A percentile compares a stretch with the other conserved stretches of the same genome.
phyloP scores from a whole-genome alignment of 2,329 filamentous ascomycete species.

The Fusarium agapanthi region DNA sequence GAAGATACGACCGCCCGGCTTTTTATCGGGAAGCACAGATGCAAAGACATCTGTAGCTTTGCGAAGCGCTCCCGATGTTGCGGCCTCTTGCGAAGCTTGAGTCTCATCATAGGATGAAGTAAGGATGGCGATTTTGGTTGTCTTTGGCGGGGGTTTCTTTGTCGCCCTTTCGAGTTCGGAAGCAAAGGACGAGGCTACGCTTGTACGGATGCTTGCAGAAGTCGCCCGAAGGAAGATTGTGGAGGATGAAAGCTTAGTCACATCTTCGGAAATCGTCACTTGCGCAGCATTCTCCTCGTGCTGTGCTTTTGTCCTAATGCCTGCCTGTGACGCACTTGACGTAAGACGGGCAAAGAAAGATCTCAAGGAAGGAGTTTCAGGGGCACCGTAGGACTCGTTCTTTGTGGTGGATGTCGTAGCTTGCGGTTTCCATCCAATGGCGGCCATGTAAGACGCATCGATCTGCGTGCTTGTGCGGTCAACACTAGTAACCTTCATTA shows the following conservation, averaged over 20 bases:
- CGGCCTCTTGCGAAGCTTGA: conserved; percentile 66
- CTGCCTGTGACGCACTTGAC: conserved; percentile 60
- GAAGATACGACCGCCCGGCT: conserved; percentile 84
- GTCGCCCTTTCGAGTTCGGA: conserved; percentile 93
- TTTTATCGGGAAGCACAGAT: conserved; percentile 87
- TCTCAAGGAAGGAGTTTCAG: conserved; percentile 69
- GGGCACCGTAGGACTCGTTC: conserved; percentile 59
- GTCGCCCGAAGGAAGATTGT: conserved; percentile 91
- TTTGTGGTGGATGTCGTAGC: conserved; percentile 52
- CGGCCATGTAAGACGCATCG: conserved; percentile 87
- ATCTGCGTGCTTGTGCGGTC: conserved; percentile 90
- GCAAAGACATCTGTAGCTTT: conserved; percentile 83
- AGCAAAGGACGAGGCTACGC: conserved; percentile 75
- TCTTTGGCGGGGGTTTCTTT: conserved; percentile 93
- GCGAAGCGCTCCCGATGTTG: conserved; percentile 54
- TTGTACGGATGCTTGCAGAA: conserved; percentile 82
- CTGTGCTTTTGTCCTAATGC: conserved; percentile 63
- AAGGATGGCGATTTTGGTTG: conserved; percentile 84
- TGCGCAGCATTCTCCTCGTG: conserved; percentile 71
- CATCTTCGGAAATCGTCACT: conserved; percentile 72
- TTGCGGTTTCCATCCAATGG: conserved; percentile 82
- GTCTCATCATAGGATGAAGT: conserved; percentile 91
- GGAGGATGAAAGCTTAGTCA: conserved; percentile 74
- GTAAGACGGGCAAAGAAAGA: conserved; percentile 86
- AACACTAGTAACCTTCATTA: conserved; percentile 87